Percentiles rank a stretch among this genome's conserved stretches.
phyloP scores from a whole-genome alignment of 2,329 filamentous ascomycete genomes.

The Chlorencoelia australis region DNA sequence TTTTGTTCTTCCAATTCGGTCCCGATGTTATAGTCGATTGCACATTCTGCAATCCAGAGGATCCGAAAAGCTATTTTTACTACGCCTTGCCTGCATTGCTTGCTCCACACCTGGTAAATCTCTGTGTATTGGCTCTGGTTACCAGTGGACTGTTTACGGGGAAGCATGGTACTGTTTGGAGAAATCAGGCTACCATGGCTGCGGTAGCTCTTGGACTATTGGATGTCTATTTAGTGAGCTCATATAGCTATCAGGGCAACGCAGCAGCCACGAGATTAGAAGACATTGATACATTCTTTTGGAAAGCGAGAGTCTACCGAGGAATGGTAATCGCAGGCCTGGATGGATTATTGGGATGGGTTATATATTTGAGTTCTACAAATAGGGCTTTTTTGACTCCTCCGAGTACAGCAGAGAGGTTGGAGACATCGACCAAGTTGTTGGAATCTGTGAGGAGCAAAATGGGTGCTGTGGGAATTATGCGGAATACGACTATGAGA shows the following conservation, averaged over 20 bases:
- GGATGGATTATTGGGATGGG: conserved; percentile 51
- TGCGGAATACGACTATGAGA: conserved; percentile 70
- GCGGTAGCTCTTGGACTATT: conserved; percentile 46
- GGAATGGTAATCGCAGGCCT: conserved; percentile 52
- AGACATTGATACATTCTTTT: conserved; percentile 63
- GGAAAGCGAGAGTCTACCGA: conserved; percentile 55
- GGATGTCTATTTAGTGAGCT: conserved; percentile 56
- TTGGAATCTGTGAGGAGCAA: conserved; percentile 54
- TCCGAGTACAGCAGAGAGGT: conserved; percentile 51
- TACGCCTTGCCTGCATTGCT: conserved; percentile 69
- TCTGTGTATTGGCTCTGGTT: conserved; percentile 58
- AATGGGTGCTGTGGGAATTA: conserved; percentile 60
- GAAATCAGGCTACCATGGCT: conserved; percentile 55
- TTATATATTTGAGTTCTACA: conserved; percentile 69
- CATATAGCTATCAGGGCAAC: conserved; percentile 58
- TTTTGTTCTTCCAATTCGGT: conserved; percentile 78
- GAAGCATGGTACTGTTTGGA: conserved; percentile 55
- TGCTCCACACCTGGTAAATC: conserved; percentile 70
- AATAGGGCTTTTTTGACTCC: conserved; percentile 64
- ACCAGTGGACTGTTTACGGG: conserved; percentile 62
- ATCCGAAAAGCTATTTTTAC: conserved; percentile 61
- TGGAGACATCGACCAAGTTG: conserved; percentile 47
- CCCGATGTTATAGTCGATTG: conserved; percentile 64
- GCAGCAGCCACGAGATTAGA: conserved; percentile 47
- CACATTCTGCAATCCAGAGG: conserved; percentile 70